phyloP scores from a whole-genome alignment of 2,329 filamentous ascomycete genomes.

The Volutella citrinella region DNA sequence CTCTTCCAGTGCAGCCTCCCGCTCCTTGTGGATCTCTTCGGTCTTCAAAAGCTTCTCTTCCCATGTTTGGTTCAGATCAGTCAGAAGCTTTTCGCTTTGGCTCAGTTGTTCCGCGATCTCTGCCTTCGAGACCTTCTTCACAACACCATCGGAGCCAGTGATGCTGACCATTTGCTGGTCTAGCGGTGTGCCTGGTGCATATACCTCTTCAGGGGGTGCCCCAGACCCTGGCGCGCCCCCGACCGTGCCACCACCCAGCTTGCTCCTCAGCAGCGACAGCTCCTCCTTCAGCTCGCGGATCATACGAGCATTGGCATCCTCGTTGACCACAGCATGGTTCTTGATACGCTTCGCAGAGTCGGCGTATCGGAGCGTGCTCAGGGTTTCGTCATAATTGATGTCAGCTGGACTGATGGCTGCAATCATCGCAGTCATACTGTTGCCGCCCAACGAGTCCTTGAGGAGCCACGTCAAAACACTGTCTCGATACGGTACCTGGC shows the following conservation, averaged over 20 bases:
- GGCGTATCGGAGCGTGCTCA: conserved; percentile 92
- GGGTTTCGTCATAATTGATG: conserved; percentile 97
- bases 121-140: conserved; percentile 96
- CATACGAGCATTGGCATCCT: conserved; percentile 98
- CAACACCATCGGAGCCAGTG: conserved; percentile 74
- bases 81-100: conserved; percentile 94
- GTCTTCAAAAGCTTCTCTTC: conserved; percentile 94
- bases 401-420: conserved; percentile 96
- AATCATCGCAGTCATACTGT: conserved; percentile 99
- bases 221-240: conserved; percentile 46
- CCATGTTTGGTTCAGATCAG: conserved; percentile 97
- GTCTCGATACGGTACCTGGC: conserved; percentile 91
- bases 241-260: conserved; percentile 62
- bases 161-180: conserved; percentile 98
- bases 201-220: conserved; percentile 71
- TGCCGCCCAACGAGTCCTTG: conserved; percentile 95
- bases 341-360: conserved; percentile 99
- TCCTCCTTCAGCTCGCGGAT: conserved; percentile 98
- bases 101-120: conserved; percentile 96
- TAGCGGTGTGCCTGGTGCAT: conserved; percentile 85
- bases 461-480: conserved; percentile 94
- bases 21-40: conserved; percentile 95
- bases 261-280: conserved; percentile 77
- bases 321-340: conserved; percentile 99
- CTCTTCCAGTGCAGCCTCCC: conserved; percentile 91